Percentiles rank a stretch among this genome's conserved stretches.
phyloP scores from a whole-genome alignment of 805 yeast genomes.

The Kodamaea leandrae region DNA sequence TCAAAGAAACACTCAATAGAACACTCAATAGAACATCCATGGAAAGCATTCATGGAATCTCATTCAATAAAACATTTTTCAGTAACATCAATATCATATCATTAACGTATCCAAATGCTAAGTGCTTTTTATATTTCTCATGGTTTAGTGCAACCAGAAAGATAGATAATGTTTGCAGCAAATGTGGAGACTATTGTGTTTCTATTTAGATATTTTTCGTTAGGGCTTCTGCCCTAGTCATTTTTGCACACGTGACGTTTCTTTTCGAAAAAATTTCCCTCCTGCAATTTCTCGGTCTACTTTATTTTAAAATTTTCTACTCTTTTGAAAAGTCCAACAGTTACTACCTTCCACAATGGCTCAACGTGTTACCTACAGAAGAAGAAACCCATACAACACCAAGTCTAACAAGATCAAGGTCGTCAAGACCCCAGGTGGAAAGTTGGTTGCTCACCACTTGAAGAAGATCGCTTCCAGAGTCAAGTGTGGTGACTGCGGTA shows the following conservation, averaged over 20 bases:
- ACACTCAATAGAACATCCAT: too few relatives aligned
- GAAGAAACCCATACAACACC: constrained; percentile 99
- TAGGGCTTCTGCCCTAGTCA: constrained; percentile 19
- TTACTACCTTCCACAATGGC: constrained; percentile 68
- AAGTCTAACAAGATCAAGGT: constrained; percentile 99
- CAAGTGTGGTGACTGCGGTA: constrained; percentile 87
- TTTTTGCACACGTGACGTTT: background rate
- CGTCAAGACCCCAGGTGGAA: constrained; percentile 99
- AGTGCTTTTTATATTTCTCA: too few relatives aligned
- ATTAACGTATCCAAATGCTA: too few relatives aligned
- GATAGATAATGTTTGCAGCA: too few relatives aligned
- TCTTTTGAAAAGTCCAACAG: constrained; percentile 16
- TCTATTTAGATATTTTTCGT: too few relatives aligned
- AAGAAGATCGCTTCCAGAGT: constrained; percentile 87
- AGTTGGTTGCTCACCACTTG: constrained; percentile 95
- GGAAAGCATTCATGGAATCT: too few relatives aligned
- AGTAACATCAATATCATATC: too few relatives aligned
- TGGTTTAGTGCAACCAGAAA: too few relatives aligned
- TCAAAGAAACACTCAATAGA: too few relatives aligned
- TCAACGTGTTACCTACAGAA: constrained; percentile 98
- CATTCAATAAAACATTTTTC: too few relatives aligned
- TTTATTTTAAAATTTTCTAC: constrained; percentile 13
- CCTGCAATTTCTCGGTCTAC: background rate
- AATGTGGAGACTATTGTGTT: too few relatives aligned
- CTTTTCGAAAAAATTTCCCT: constrained; percentile 1